Percentiles rank a stretch among this genome's conserved stretches.
Conservation (phyloP, 1,139 yeast species). For the Taphrina deformans region DNA sequence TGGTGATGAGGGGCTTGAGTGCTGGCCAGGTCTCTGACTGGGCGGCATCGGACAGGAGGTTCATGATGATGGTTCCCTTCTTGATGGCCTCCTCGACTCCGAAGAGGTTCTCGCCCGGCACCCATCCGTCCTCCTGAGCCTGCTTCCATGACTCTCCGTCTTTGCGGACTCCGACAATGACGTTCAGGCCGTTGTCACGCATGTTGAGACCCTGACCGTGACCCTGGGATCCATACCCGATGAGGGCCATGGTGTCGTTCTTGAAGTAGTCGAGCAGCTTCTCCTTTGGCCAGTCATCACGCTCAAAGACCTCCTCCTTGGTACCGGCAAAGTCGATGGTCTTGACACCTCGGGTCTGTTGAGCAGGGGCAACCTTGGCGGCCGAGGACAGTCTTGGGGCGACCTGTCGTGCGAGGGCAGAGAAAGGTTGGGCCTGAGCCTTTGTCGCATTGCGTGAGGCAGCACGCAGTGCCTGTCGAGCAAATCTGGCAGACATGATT, state of each 20-base stretch:
- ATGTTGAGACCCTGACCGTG: constrained; percentile 99
- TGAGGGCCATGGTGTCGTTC: constrained; percentile 93
- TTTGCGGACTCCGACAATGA: constrained; percentile 96
- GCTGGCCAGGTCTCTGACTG: constrained; percentile 96
- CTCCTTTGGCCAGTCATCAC: constrained; percentile 99
- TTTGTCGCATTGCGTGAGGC: constrained; percentile 42
- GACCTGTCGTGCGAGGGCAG: constrained; percentile 42
- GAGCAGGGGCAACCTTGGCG: constrained; percentile 41
- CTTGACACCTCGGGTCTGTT: constrained; percentile 74
- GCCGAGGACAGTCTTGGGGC: constrained; percentile 41
- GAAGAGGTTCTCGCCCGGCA: constrained; percentile 97
- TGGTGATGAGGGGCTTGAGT: constrained; percentile 86
- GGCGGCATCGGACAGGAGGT: constrained; percentile 98
- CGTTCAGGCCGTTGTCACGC: constrained; percentile 98
- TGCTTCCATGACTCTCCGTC: constrained; percentile 99
- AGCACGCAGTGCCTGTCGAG: constrained; percentile 42
- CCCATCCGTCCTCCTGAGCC: constrained; percentile 99
- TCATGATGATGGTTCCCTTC: constrained; percentile 93
- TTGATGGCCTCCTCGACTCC: constrained; percentile 88
- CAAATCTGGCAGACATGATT: constrained; percentile 38
- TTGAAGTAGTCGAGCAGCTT: constrained; percentile 94
- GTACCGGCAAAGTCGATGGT: constrained; percentile 96
- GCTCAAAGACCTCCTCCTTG: constrained; percentile 89
- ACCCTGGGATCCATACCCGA: constrained; percentile 99
- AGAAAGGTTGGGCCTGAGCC: constrained; percentile 37